A percentile compares a stretch with the other conserved stretches of the same genome.
Conservation (phyloP, 2,329 filamentous ascomycete species). For the Penicillium concentricum region DNA sequence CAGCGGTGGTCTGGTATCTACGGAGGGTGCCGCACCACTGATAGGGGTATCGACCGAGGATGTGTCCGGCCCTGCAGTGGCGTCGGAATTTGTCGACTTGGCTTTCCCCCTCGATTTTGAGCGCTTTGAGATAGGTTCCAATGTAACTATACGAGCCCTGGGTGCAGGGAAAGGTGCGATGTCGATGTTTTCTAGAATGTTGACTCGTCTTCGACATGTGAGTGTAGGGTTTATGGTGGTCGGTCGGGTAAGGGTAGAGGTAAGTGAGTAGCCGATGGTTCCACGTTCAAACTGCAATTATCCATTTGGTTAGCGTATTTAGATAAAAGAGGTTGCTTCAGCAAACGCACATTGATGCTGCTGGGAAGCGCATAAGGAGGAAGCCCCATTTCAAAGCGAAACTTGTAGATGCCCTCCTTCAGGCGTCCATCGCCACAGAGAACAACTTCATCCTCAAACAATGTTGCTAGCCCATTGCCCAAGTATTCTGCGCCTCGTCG, state of each 20-base stretch:
- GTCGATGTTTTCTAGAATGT: conserved; percentile 78
- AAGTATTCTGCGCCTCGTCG: conserved; percentile 55
- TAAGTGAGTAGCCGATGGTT: conserved; percentile 86
- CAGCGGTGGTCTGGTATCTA: conserved; percentile 42
- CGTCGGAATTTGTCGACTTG: conserved; percentile 47
- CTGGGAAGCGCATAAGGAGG: conserved; percentile 65
- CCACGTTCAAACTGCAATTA: conserved; percentile 81
- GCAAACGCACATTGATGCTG: conserved; percentile 79
- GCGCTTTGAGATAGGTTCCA: conserved; percentile 79
- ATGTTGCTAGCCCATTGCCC: conserved; percentile 63
- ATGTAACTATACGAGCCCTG: conserved; percentile 76
- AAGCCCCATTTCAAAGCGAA: conserved; percentile 63
- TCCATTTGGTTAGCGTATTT: conserved; percentile 5
- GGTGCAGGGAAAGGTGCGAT: conserved; percentile 73
- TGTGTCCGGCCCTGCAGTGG: conserved; percentile 42
- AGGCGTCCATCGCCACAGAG: conserved; percentile 64
- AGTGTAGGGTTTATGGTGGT: conserved; percentile 79
- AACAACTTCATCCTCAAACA: conserved; percentile 65
- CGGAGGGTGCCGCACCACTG: conserved; percentile 29
- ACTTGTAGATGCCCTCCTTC: conserved; percentile 64
- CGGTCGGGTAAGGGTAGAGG: conserved; percentile 83
- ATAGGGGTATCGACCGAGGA: conserved; percentile 48
- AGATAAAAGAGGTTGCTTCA: conserved; percentile 2
- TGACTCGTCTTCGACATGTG: conserved; percentile 77
- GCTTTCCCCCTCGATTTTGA: conserved; percentile 57